Base-by-base conservation (phyloP, 768 basidiomycete genomes). In the Stropharia rugosoannulata region DNA sequence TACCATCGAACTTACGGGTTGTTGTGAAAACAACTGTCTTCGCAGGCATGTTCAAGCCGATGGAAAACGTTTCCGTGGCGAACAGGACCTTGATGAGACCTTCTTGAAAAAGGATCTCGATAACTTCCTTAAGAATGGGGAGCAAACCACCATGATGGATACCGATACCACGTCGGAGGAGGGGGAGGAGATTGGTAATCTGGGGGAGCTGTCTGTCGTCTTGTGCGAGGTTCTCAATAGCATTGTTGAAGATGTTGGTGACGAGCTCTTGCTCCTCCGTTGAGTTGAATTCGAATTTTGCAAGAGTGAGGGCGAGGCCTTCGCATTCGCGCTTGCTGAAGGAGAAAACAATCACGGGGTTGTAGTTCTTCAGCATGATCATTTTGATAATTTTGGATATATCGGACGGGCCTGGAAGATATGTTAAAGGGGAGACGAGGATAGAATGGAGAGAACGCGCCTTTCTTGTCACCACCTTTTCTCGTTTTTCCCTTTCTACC, bases 281-380 rank as follows among this genome's bases (percentile, higher is more conserved):
- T 2, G 88, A 82, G 67, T 95, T 99, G 78, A 96, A 94, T 65
- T 98, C 95, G 60, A 95, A 84, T 69, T 98, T 98, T n/a, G 90
- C 88, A 77, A 98, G 83, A 29, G 84, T 87, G 58, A 97, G 78
- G 2, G 97, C 97, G 32, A 97, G 82, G 0, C 83, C 86, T 72
- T 99, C 97, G 70, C 97, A 98, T 76, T 98, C 96, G 49, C 95
- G 87, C 70, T 98, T 98, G 75, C 92, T 93, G 75, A 99, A 99
- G 5, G 96, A 92, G 71, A 99, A 99, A 52, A 98, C 87, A 66
- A 99, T 99, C 60, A 98, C 95, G 0, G 97, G 97, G 66, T 98
- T 95, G 73, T 93, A 96, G 69, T 95, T 94, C 73, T 96, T 96
- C 58, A 86, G 73, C 93, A 98, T 94, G 73, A 99, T 97, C 89